phyloP scores from a whole-genome alignment of 1,139 yeast genomes.

The Chernovozyma aurita region DNA sequence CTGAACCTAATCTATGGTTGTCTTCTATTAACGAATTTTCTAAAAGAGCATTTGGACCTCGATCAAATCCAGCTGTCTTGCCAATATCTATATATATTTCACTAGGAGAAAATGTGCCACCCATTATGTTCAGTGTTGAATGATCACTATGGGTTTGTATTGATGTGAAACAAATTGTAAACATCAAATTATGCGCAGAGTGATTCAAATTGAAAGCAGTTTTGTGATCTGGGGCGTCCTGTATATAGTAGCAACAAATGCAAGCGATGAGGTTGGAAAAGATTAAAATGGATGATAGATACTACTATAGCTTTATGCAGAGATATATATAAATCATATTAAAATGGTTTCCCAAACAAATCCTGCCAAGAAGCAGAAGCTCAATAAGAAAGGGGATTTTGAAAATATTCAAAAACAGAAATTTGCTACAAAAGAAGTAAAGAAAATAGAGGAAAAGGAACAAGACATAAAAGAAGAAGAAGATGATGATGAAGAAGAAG shows the following conservation, averaged over 20 bases:
- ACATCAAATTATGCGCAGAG: slow-evolving; percentile 1
- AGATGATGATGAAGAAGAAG: neutral
- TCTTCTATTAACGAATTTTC: neutral
- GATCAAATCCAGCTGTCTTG: neutral
- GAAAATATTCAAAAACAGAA: no score
- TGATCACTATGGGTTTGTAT: neutral
- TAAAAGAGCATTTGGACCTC: neutral
- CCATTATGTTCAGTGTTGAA: no score
- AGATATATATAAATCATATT: no score
- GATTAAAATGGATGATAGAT: no score
- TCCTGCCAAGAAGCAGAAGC: slow-evolving; percentile 6
- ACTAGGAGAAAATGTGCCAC: neutral
- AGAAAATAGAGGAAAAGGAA: neutral
- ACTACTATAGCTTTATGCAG: no score
- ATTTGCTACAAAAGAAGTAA: neutral
- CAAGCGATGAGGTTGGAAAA: neutral
- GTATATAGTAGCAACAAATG: no score
- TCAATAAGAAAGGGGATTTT: slow-evolving; percentile 1
- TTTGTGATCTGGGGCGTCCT: no score
- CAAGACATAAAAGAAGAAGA: slow-evolving; percentile 1
- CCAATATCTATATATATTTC: neutral
- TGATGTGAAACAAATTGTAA: slow-evolving; percentile 4
- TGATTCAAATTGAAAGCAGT: no score
- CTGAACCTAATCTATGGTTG: neutral
- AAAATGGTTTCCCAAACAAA: no score